Base-by-base conservation (phyloP, 805 yeast genomes). In the Pichia eremophila region DNA sequence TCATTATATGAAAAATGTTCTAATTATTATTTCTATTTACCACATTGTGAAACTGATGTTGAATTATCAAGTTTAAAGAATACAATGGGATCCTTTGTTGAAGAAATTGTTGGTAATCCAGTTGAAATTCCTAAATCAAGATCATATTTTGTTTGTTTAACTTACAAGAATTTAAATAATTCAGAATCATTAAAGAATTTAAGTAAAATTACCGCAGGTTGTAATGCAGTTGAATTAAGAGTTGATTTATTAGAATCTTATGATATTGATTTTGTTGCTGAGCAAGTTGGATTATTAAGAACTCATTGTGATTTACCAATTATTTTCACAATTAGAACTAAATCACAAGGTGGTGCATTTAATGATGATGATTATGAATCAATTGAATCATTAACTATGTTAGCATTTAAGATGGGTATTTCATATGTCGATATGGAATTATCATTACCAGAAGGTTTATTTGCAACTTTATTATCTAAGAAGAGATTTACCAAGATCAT, bases 401-500 rank as follows among this genome's bases (percentile, higher is more conserved):
- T 83, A 48, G 96, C 89, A 2, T 72, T 84, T 61, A 83, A 79
- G 62, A 67, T 83, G 50, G 96, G 95, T 44, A 79, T 88, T 50
- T 91, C 83, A 51, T 89, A 70, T 59, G 75, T 90, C 55, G 96
- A 90, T 57, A 66, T 91, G 46, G 95, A 89, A 63, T 72, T 90
- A 49, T 73, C 85, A 8, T 73, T 78, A 57, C 84, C 95, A 8
- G 73, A 69, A 40, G 72, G 68, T 6, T 60, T 85, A 18, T 68
- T 78, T 49, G 75, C 74, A 45, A 67, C 72, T 18, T 64, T 87
- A 15, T 66, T 78, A 40, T 68, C 72, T 22, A 67, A 65, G 40
- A 80, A 78, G 58, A 76, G 78, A 4, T 74, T 70, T 62, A 81
- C 95, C 15, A 77, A 77, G 58, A 69, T 91, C 35, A 85, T 91